A percentile compares a stretch with the other conserved stretches of the same genome.
phyloP scores from a whole-genome alignment of 1,284 basidiomycete species.

The Afroboletus lepidellus region DNA sequence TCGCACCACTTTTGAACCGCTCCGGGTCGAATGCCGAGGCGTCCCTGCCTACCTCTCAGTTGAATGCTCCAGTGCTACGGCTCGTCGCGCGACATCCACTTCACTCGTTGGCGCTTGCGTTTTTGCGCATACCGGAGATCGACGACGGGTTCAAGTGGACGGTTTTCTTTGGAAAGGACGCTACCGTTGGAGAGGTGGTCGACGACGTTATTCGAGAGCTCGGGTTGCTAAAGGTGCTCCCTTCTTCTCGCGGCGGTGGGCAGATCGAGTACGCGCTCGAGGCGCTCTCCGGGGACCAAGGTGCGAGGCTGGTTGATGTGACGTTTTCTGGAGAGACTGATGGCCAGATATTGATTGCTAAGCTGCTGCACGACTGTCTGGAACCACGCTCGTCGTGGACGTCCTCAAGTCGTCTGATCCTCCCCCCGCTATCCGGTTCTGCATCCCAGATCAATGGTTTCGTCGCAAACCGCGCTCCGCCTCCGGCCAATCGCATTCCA shows the following conservation, averaged over 20 bases:
- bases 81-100: slow-evolving; percentile 69
- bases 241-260: slow-evolving; percentile 56
- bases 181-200: slow-evolving; percentile 55
- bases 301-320: slow-evolving; percentile 6
- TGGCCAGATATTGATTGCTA: not conserved
- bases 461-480: slow-evolving; percentile 60
- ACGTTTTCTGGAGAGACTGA: not conserved
- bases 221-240: slow-evolving; percentile 62
- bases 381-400: slow-evolving; percentile 33
- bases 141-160: slow-evolving; percentile 70
- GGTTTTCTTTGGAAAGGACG: slow-evolving; percentile 56
- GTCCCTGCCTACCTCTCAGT: slow-evolving; percentile 69
- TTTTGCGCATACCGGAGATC: slow-evolving; percentile 75
- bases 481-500: slow-evolving; percentile 46
- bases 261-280: slow-evolving; percentile 66
- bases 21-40: slow-evolving; percentile 26
- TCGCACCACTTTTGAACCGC: slow-evolving; percentile 54
- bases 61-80: slow-evolving; percentile 66
- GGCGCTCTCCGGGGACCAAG: slow-evolving; percentile 17
- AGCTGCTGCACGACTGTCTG: slow-evolving; percentile 16
- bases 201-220: slow-evolving; percentile 59
- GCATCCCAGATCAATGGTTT: slow-evolving; percentile 79
- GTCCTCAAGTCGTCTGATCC: slow-evolving; percentile 22
- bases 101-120: slow-evolving; percentile 54
- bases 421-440: slow-evolving; percentile 52